phyloP scores from a whole-genome alignment of 805 yeast species.

The Cyberlindnera japonica region DNA sequence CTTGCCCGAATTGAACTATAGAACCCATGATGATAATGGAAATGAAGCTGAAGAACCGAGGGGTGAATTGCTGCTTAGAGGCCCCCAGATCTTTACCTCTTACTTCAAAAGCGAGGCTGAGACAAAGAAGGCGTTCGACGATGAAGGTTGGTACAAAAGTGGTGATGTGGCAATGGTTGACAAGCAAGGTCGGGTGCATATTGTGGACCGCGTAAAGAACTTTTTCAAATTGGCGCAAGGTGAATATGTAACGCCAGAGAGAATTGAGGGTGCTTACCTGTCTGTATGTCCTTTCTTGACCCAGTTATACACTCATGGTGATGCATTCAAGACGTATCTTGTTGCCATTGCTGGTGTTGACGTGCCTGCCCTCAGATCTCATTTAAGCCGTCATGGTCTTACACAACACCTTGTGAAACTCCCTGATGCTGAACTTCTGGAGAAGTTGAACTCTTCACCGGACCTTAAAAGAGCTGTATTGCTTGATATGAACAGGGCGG shows the following conservation, averaged over 20 bases:
- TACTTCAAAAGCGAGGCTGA: slow-evolving; percentile 49
- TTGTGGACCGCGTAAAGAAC: slow-evolving; percentile 63
- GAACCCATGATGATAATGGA: slow-evolving; percentile 28
- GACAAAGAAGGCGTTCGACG: slow-evolving; percentile 40
- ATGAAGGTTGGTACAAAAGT: slow-evolving; percentile 54
- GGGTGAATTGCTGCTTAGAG: slow-evolving; percentile 58
- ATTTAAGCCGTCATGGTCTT: slow-evolving; percentile 11
- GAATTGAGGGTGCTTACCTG: slow-evolving; percentile 53
- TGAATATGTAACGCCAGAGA: slow-evolving; percentile 63
- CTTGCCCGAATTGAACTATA: slow-evolving; percentile 46
- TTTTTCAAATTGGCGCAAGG: slow-evolving; percentile 59
- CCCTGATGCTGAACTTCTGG: slow-evolving; percentile 11
- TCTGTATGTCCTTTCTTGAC: slow-evolving; percentile 47
- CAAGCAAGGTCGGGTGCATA: slow-evolving; percentile 34
- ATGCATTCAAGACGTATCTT: slow-evolving; percentile 48
- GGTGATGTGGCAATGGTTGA: slow-evolving; percentile 50
- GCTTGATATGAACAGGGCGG: slow-evolving; percentile 36
- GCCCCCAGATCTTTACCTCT: slow-evolving; percentile 50
- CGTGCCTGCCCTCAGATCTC: slow-evolving; percentile 29
- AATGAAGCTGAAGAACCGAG: slow-evolving; percentile 20
- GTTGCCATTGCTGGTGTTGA: slow-evolving; percentile 57
- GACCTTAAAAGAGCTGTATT: slow-evolving; percentile 31
- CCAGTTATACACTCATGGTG: slow-evolving; percentile 63
- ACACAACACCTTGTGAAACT: slow-evolving; percentile 7
- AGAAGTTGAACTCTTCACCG: slow-evolving; percentile 15